Base-by-base conservation (phyloP, 345 rosid species). In the Salix udensis region DNA sequence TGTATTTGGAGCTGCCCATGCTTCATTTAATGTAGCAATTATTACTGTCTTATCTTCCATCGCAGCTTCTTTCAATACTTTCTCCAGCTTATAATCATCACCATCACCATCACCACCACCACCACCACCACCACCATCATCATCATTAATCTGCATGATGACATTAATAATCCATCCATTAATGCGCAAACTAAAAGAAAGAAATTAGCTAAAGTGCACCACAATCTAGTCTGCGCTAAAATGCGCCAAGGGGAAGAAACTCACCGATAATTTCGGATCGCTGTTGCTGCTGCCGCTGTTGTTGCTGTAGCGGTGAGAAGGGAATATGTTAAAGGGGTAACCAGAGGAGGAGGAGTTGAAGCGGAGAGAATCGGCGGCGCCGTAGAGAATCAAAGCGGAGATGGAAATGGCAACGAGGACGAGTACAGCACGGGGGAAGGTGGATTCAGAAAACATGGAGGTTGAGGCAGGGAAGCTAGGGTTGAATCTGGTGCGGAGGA, bases 11-110 rank as follows among this genome's bases (percentile, higher is more conserved):
- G 82, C 89, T 2, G 94, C 91, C 98, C 97, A 95, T 0, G 97
- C 97, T 72, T 90, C 91, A 71, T 95, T 93, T 68, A 93, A 67
- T 44, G 97, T 91, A 34, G 98, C 90, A 40, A 95, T 78, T 48
- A 95, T 88, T 66, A 95, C 93, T 39, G 97, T 93, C 42, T 69
- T 58, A 24, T 91, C 87, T 37, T 71, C 67, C 83, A 70, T 88
- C 2, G 97, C 93, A 52, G 97, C 97, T 26, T 75, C 81, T 67
- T 80, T 84, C 76, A 94, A 67, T 16, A 91, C 88, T 16, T 79
- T 89, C 68, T 88, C 87, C 3, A 94, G 95, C 83, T 70, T 86
- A 61, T 85, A 78, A 69, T 87, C 87, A 61, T 83, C 15, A 18
- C 1, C 44, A 40, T 2, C 19, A 19, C 3, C 48, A 44, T 30